Evolutionary conservation across 139 green algal genomes (phyloP), one percentile per base, ranked within the genome.

Genomic region (Auxenochlorella pyrenoidosa): DNA sequence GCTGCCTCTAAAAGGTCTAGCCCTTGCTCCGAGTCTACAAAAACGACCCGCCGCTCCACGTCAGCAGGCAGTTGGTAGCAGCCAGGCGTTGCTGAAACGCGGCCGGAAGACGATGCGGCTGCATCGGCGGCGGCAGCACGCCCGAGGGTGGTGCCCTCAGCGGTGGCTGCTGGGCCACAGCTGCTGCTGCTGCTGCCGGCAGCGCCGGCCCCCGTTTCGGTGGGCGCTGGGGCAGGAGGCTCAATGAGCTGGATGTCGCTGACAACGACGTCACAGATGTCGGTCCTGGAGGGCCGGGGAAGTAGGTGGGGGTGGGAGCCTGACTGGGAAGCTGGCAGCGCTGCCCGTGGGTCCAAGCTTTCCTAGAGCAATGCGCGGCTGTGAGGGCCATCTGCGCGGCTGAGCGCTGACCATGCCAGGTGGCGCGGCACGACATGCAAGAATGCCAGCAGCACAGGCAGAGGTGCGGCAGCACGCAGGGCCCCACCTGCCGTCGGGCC

Each of bases 191-290:
- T 68, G 76, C 1, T 30, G 44, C 76, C 65, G 47, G 15, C 65
- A 18, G 36, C 38, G 36, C 16, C 38, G 3, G 63, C 5, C 19
- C 63, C 28, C 8, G 12, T 30, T 3, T n/a, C 19, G 28, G 26
- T 1, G 5, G 34, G 36, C 34, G 34, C 22, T 79, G 75, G 26
- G 38, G 40, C 12, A 1, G 76, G 32, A 43, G 76, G 32, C 8
- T 79, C 34, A 1, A 88, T 13, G 30, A 90, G 32, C 40, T 90
- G 36, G 4, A 91, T 65, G 70, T 79, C 40, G 41, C 72, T 43
- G 38, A 90, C 47, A 34, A 90, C 88, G 41, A 90, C 36, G 40
- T 88, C 85, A 21, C 86, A 47, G 15, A 90, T 76, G 60, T 86
- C 43, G 22, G 51, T 8, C n/a, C 63, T 88, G 51, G 32, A 77